Conservation (phyloP, 805 yeast species). For the Saccharomyces kudriavzevii region DNA sequence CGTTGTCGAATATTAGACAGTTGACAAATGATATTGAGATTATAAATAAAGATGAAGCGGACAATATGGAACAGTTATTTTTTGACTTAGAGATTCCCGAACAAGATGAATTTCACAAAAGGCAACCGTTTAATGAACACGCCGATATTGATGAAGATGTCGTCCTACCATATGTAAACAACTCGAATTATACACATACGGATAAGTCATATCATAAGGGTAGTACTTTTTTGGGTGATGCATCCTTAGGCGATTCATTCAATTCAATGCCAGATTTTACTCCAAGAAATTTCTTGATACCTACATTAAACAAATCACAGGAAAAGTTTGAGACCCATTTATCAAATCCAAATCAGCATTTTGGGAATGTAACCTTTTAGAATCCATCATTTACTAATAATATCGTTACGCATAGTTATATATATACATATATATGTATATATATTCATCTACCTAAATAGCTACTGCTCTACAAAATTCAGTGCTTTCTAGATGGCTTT, state of each 20-base stretch:
- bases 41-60: conserved; percentile 6
- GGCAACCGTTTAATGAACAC: neutral
- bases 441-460: neutral
- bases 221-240: conserved; percentile 14
- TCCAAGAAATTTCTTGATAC: conserved; percentile 17
- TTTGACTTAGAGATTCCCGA: neutral
- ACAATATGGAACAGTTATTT: conserved; percentile 2
- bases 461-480: neutral
- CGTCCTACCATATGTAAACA: neutral
- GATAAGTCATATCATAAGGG: neutral
- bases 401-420: neutral
- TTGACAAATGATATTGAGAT: conserved; percentile 10
- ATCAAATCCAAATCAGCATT: conserved; percentile 7
- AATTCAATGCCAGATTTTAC: conserved; percentile 10
- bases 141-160: neutral
- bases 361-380: conserved; percentile 12
- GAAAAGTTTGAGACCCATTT: conserved; percentile 2
- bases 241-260: conserved; percentile 19
- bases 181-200: conserved; percentile 3
- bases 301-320: conserved; percentile 3
- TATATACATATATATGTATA: neutral
- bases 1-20: conserved; percentile 5
- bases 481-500: neutral
- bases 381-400: neutral
- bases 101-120: neutral